These are phyloP conservation scores for Bruguiera gymnorhiza DNA, from an alignment of 345 rosid genomes.

Conservation along the genomic window DNA sequence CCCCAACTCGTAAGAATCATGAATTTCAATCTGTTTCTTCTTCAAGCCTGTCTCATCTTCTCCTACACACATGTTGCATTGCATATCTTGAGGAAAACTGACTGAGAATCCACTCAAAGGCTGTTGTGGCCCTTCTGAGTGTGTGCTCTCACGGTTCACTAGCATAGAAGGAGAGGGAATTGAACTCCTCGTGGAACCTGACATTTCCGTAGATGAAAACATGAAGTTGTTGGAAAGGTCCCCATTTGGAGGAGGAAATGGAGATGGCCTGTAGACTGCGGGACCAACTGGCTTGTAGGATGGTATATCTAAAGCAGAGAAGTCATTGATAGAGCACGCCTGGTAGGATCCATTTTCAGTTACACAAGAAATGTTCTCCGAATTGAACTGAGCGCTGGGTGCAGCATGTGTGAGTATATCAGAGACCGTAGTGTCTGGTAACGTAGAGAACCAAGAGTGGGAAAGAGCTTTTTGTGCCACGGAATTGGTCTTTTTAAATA, in stretches of 20 bases:
- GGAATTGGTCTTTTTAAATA: slow-evolving; percentile 79
- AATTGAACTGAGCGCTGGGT: slow-evolving; percentile 32
- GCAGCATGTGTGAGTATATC: slow-evolving; percentile 27
- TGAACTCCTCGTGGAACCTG: slow-evolving; percentile 23
- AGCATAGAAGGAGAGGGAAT: slow-evolving; percentile 31
- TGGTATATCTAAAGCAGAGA: slow-evolving; percentile 29
- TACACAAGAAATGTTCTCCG: slow-evolving; percentile 49
- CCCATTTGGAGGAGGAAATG: slow-evolving; percentile 24
- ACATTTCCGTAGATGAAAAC: slow-evolving; percentile 35
- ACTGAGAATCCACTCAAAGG: slow-evolving; percentile 39
- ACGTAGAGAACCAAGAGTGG: slow-evolving; percentile 48
- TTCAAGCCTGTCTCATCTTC: slow-evolving; percentile 28
- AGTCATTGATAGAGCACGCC: slow-evolving; percentile 29
- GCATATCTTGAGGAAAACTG: slow-evolving; percentile 37
- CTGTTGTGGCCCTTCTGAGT: slow-evolving; percentile 33
- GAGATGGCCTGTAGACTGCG: slow-evolving; percentile 23
- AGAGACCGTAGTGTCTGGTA: slow-evolving; percentile 29
- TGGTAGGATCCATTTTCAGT: slow-evolving; percentile 45
- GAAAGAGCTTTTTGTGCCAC: slow-evolving; percentile 66
- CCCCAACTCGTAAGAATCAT: slow-evolving; percentile 31
- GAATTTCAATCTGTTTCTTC: slow-evolving; percentile 20
- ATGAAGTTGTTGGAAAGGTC: slow-evolving; percentile 32
- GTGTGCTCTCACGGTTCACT: slow-evolving; percentile 23
- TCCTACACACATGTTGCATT: slow-evolving; percentile 17
- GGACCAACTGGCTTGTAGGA: slow-evolving; percentile 27